Evolutionary conservation across 2,329 filamentous ascomycete genomes (phyloP), one percentile per base, ranked within the genome.

Genomic region (Pseudocercospora vitis): DNA sequence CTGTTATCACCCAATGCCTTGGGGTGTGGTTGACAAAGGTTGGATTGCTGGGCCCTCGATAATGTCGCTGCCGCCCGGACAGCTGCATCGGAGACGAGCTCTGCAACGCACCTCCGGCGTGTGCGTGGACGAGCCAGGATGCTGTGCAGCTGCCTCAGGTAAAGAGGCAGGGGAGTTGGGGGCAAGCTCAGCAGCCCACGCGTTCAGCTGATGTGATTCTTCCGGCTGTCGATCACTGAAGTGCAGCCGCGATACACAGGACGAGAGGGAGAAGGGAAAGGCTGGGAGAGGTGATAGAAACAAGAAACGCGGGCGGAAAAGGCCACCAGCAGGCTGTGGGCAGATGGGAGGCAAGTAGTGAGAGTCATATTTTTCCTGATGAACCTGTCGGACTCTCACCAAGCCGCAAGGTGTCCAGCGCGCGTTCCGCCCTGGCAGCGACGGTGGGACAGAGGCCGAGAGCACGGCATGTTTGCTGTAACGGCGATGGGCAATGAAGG

Each of bases 11-110:
- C 57, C 63, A 64, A 18, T 50, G 48, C 48, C 65, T 64, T 29
- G 67, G 70, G 44, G 67, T 71, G 57, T 71, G 68, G 56, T 71
- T 67, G 61, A 63, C 54, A 58, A 71, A 70, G 52, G 55, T 47
- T 57, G 63, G 46, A 59, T 50, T 55, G 4, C 21, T 42, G 37
- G 37, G 37, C 19, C 4, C 9, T 42, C 61, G 59, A 46, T 57
- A 59, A 50, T 65, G 65, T 54, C 60, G 63, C 51, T 64, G 59
- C 55, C 55, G 55, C 44, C 58, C 68, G 68, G 68, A 60, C 57
- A 63, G 58, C 58, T 71, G 68, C 68, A 71, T 69, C 52, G 60
- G 56, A 56, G 58, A 68, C 64, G 63, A 66, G 59, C 35, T 55
- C 39, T 50, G 26, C 50, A 33, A 53, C 54, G 50, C 50, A 32